These are phyloP conservation scores for Clavispora fructus DNA, from an alignment of 805 yeast species.

Conservation along the genomic window DNA sequence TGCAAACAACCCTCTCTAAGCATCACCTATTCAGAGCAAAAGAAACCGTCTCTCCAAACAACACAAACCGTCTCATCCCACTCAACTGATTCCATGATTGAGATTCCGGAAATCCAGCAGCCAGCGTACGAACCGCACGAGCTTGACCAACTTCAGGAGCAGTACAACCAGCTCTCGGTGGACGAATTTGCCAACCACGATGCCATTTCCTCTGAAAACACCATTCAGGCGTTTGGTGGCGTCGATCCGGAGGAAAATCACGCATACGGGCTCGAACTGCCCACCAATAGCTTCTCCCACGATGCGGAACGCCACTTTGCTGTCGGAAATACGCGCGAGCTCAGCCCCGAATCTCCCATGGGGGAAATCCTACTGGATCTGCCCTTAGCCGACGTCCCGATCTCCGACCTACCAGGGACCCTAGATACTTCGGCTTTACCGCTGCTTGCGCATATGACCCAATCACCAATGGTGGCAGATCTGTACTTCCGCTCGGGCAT, in stretches of 20 bases:
- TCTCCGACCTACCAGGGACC: not conserved
- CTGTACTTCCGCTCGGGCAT: conserved; percentile 7
- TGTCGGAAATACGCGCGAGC: too few species aligned
- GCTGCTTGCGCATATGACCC: conserved; percentile 1
- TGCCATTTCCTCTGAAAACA: conserved; percentile 3
- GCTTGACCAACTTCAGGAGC: conserved; percentile 14
- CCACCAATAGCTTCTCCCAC: not conserved
- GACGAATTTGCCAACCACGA: not conserved
- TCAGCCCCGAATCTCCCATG: not conserved
- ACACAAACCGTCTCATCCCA: not conserved
- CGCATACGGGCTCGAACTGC: not conserved
- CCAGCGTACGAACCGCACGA: conserved; percentile 13
- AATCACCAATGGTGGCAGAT: conserved; percentile 13
- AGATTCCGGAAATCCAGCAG: conserved; percentile 40
- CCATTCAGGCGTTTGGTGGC: not conserved
- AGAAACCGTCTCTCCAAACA: not conserved
- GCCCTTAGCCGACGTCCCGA: not conserved
- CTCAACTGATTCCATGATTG: conserved; percentile 27
- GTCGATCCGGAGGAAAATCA: not conserved
- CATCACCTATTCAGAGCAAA: not conserved
- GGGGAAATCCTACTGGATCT: not conserved
- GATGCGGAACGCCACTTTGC: not conserved
- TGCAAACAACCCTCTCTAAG: not conserved
- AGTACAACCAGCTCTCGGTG: conserved; percentile 8
- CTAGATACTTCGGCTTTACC: not conserved